A percentile compares a stretch with the other conserved stretches of the same genome.
phyloP scores from a whole-genome alignment of 768 basidiomycete genomes.

The Termitomyces sp. region DNA sequence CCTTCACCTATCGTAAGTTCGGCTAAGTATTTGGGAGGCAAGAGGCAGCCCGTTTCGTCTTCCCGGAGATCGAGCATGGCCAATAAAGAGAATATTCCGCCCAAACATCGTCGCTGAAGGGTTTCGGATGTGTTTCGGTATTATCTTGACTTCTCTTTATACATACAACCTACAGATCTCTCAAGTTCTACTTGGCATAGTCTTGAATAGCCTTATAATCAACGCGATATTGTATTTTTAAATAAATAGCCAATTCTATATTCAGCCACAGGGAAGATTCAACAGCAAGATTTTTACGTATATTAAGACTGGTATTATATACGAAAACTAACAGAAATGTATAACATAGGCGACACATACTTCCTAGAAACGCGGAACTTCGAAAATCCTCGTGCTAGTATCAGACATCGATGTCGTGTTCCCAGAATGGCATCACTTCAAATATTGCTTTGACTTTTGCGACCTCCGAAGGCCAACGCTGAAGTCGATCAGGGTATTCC shows the following conservation, averaged over 20 bases:
- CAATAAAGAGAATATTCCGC: slow-evolving; percentile 5
- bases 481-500: slow-evolving; percentile 5
- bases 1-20: neutral
- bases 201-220: neutral
- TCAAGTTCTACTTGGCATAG: neutral
- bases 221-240: neutral
- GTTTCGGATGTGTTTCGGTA: neutral
- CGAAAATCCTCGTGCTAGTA: neutral
- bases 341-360: too few relatives aligned
- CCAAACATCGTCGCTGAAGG: neutral
- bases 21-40: neutral
- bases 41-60: neutral
- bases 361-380: neutral
- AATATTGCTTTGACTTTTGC: slow-evolving; percentile 10
- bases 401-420: neutral
- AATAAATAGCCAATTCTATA: neutral
- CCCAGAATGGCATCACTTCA: slow-evolving; percentile 6
- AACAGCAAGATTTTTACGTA: neutral
- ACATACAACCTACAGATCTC: neutral
- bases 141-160: neutral
- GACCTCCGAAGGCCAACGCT: slow-evolving; percentile 14
- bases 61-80: neutral
- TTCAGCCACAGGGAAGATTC: neutral
- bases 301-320: neutral
- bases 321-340: neutral